Base-by-base conservation (phyloP, 2,329 filamentous ascomycete genomes). In the Hortaea sp. region DNA sequence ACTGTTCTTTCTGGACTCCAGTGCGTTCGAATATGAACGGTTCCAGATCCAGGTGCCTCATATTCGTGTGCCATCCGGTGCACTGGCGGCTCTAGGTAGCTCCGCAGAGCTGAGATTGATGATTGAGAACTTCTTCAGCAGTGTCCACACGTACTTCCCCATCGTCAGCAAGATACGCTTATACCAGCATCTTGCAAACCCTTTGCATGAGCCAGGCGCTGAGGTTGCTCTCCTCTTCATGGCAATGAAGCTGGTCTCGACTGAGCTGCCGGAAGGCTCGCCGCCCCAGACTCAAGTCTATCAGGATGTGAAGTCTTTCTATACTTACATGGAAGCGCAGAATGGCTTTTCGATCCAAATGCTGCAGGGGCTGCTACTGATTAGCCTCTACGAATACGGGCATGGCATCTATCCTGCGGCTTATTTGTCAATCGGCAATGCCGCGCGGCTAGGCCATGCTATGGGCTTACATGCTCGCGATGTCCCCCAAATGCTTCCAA, bases 361-460 rank as follows among this genome's bases (percentile, higher is more conserved):
- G 35, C 61, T 75, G 6, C 73, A 76, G 54, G 67, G 69, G 4
- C 63, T 68, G 49, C 50, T 74, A 1, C 62, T 76, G 10, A 58
- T 75, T 20, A 63, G 70, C 6, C 56, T 73, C 2, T 75, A 73
- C 53, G 72, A 76, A 52, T 63, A 69, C 47, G 67, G 69, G 1
- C 72, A 76, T 49, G 67, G 63, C 3, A 69, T 76, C 41, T 75
- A 75, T 50, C 73, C 73, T 3, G 68, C 70, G 7, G 71, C 70
- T 10, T 76, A 69, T 63, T 69, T 75, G 58, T 69, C 69, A 1
- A 62, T 72, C 5, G 72, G 68, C 2, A 61, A 63, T 54, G 72
- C 69, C 55, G 63, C 68, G 13, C 59, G 71, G 45, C 71, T 74
- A 51, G 65, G 66, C 6, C 67, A 70, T 38, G 62, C 73, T 7